These are phyloP conservation scores for Coemansia sp. DNA, from an alignment of 192 early-diverging fungal genomes.

Conservation along the genomic window DNA sequence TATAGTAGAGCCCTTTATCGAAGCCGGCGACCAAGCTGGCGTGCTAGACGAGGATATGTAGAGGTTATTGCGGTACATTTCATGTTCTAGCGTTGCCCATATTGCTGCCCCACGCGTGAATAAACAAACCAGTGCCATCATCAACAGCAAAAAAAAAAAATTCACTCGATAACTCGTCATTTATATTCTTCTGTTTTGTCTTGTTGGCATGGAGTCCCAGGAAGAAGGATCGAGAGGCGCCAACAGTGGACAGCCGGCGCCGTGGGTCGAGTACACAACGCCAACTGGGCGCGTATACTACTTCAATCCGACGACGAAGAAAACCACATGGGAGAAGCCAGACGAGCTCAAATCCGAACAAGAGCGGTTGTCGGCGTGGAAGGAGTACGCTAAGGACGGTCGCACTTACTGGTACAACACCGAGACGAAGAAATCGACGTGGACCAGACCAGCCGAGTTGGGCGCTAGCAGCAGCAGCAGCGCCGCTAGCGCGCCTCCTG, in stretches of 20 bases:
- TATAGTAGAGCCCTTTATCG: slow-evolving; percentile 81
- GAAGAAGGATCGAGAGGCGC: background rate
- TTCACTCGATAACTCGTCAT: too few species aligned
- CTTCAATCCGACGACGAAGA: slow-evolving; percentile 75
- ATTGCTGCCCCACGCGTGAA: too few species aligned
- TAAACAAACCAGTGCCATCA: too few species aligned
- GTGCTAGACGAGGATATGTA: background rate
- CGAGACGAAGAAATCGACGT: slow-evolving; percentile 76
- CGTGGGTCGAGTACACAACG: slow-evolving; percentile 78
- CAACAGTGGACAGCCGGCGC: background rate
- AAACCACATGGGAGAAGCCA: slow-evolving; percentile 94
- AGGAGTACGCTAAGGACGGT: slow-evolving; percentile 80
- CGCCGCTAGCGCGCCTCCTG: background rate
- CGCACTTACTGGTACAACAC: slow-evolving; percentile 89
- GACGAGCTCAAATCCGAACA: slow-evolving; percentile 84
- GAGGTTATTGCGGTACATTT: too few species aligned
- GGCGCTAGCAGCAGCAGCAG: background rate
- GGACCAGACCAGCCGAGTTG: slow-evolving; percentile 82
- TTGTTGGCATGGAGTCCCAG: background rate
- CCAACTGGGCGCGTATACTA: slow-evolving; percentile 89
- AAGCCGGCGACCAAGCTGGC: slow-evolving; percentile 51
- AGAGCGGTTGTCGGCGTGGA: slow-evolving; percentile 74
- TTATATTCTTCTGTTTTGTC: background rate
- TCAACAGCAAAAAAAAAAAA: too few species aligned
- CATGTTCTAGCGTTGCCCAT: too few species aligned